Conservation (phyloP, 2,329 filamentous ascomycete genomes). For the Claviceps citrina region DNA sequence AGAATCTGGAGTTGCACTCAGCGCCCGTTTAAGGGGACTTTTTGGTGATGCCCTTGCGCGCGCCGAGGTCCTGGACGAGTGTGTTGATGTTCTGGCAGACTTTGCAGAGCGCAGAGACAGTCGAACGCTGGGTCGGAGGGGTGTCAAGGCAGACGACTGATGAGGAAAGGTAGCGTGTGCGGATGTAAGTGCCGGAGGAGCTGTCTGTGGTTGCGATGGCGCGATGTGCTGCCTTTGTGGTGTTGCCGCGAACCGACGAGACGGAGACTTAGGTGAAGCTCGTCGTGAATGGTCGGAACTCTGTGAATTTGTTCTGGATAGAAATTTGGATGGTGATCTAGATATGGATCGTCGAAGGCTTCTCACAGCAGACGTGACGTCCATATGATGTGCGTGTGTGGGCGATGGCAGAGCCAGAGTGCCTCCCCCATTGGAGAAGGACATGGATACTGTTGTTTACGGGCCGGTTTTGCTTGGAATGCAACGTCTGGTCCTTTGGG, state of each 20-base stretch:
- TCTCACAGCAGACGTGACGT: constrained; percentile 67
- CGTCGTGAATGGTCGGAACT: constrained; percentile 32
- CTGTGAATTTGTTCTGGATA: constrained; percentile 36
- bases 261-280: constrained; percentile 36
- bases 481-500: constrained; percentile 13
- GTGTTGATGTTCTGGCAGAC: constrained; percentile 38
- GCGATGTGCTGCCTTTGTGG: constrained; percentile 20
- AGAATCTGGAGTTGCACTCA: constrained; percentile 54
- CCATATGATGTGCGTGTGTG: constrained; percentile 66
- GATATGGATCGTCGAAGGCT: constrained; percentile 78
- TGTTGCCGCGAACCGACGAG: constrained; percentile 25
- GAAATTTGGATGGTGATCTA: constrained; percentile 82
- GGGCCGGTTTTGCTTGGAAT: constrained; percentile 9
- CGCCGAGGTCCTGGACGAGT: constrained; percentile 35
- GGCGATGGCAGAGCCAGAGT: constrained; percentile 79
- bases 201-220: constrained; percentile 19
- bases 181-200: constrained; percentile 19
- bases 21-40: constrained; percentile 65
- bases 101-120: constrained; percentile 49
- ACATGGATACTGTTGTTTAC: constrained; percentile 25
- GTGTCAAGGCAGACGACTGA: constrained; percentile 41
- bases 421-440: constrained; percentile 48
- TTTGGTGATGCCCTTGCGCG: constrained; percentile 58
- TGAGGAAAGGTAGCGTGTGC: constrained; percentile 16
- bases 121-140: constrained; percentile 51